phyloP scores from a whole-genome alignment of 139 green algal genomes.

The Auxenochlorella protothecoides region DNA sequence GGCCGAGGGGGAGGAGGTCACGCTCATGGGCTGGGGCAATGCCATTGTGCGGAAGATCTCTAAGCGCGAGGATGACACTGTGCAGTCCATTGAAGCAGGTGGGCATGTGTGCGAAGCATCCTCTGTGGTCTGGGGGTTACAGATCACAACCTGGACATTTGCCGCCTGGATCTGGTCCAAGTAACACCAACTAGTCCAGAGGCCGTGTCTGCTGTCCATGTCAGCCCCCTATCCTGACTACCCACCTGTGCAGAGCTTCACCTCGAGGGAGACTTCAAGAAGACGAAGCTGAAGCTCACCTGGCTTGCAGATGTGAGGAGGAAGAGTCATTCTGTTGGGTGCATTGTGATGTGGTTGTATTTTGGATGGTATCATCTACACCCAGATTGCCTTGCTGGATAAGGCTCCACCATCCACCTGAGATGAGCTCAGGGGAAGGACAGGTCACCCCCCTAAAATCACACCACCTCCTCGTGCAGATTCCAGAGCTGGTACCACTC shows the following conservation, averaged over 20 bases:
- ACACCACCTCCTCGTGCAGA: no score
- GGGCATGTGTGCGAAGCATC: background rate
- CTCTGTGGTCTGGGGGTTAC: no score
- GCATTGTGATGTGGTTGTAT: no score
- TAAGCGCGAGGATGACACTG: slow-evolving; percentile 3
- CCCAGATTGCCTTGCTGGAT: no score
- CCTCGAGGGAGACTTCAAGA: slow-evolving; percentile 85
- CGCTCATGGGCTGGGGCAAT: slow-evolving; percentile 99
- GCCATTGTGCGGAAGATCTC: slow-evolving; percentile 53
- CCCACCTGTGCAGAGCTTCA: slow-evolving; percentile 46
- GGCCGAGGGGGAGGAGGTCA: slow-evolving; percentile 81
- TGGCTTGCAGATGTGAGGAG: slow-evolving; percentile 66
- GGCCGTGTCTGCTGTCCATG: background rate
- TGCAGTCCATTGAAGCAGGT: slow-evolving; percentile 15
- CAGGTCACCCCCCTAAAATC: no score
- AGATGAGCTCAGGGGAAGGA: no score
- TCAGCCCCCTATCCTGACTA: background rate
- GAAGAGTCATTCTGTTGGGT: no score
- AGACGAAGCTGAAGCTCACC: slow-evolving; percentile 93
- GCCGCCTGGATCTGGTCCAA: no score
- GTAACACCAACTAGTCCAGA: no score
- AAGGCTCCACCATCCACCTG: no score
- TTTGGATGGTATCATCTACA: no score
- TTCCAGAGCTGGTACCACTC: slow-evolving; percentile 31
- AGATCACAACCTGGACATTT: no score